Evolutionary conservation across 2,329 filamentous ascomycete species (phyloP), one percentile per base, ranked within the genome.

Genomic region (Canariomyces notabilis): DNA sequence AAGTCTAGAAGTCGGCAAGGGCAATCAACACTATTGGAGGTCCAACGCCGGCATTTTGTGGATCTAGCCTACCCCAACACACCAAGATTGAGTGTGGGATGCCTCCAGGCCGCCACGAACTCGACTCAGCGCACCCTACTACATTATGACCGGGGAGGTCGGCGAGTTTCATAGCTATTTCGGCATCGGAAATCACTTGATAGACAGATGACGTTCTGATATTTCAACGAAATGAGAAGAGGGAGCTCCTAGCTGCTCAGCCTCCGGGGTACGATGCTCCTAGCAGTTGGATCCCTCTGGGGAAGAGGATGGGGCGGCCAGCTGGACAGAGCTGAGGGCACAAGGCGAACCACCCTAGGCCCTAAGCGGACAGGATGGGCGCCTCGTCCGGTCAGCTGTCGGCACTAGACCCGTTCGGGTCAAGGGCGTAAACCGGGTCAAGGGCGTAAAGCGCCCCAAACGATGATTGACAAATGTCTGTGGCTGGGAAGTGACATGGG

Each of bases 301-400:
- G 23, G 35, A 40, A 40, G 45, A 38, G n/a, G 36, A 41, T 32
- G 44, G 40, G 49, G 54, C 48, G 46, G 32, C 46, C 46, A 50
- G 54, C 54, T 54, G 54, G 54, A 15, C 11, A 19, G 14, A 54
- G 54, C 54, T 56, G 51, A 54, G 44, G 32, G 41, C n/a, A 21
- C 41, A 50, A 39, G 54, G 51, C 47, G 43, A 29, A 41, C 33
- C 9, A 35, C 37, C 18, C 42, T 44, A 48, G 29, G 16, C 47
- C 48, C 22, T 18, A 51, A 52, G 18, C 6, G 42, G 48, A 32
- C 12, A 23, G 42, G 21, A 37, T 32, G 31, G 21, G 26, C 41
- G 46, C 38, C 48, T 40, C 43, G 26, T 7, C 21, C 22, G 6
- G 37, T 19, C 37, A 45, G 46, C 42, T 43, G 49, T 41, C 33